Conservation (phyloP, 2,329 filamentous ascomycete species). For the Penicillium oxalicum region DNA sequence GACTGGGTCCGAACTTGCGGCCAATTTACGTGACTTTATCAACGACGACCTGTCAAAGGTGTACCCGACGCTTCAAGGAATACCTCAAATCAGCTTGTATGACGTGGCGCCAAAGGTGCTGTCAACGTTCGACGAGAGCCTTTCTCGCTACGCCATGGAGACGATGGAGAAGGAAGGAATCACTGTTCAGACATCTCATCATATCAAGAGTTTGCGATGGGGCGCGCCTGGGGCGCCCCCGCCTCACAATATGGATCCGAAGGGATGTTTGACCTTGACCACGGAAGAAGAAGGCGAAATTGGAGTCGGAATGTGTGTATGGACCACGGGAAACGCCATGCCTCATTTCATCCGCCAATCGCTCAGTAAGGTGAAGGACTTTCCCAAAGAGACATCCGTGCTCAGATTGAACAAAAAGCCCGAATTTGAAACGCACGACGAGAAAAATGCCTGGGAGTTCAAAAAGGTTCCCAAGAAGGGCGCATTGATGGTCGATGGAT, state of each 20-base stretch:
- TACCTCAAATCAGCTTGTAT: constrained; percentile 52
- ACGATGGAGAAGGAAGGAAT: constrained; percentile 53
- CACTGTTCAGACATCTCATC: constrained; percentile 53
- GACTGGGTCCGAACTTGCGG: constrained; percentile 51
- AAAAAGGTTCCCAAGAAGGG: constrained; percentile 45
- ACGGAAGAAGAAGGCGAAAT: constrained; percentile 54
- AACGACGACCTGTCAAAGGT: constrained; percentile 47
- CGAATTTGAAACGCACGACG: constrained; percentile 3
- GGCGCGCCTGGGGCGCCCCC: constrained; percentile 41
- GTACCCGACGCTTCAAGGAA: constrained; percentile 48
- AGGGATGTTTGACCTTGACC: constrained; percentile 47
- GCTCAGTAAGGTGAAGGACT: constrained; percentile 27
- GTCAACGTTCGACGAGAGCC: constrained; percentile 55
- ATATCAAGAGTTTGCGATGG: constrained; percentile 49
- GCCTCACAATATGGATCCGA: constrained; percentile 38
- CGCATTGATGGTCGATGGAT: constrained; percentile 51
- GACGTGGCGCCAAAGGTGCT: constrained; percentile 56
- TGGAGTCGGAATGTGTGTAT: constrained; percentile 56
- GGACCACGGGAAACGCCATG: constrained; percentile 43
- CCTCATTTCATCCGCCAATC: constrained; percentile 27
- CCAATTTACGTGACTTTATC: constrained; percentile 54
- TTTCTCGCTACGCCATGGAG: constrained; percentile 52
- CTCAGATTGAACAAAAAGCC: constrained; percentile 18
- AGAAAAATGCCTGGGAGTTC: constrained; percentile 42
- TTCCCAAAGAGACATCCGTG: constrained; percentile 27